A percentile compares a stretch with the other conserved stretches of the same genome.
Conservation (phyloP, 2,329 filamentous ascomycete genomes). For the Lasiodiplodia sp. region DNA sequence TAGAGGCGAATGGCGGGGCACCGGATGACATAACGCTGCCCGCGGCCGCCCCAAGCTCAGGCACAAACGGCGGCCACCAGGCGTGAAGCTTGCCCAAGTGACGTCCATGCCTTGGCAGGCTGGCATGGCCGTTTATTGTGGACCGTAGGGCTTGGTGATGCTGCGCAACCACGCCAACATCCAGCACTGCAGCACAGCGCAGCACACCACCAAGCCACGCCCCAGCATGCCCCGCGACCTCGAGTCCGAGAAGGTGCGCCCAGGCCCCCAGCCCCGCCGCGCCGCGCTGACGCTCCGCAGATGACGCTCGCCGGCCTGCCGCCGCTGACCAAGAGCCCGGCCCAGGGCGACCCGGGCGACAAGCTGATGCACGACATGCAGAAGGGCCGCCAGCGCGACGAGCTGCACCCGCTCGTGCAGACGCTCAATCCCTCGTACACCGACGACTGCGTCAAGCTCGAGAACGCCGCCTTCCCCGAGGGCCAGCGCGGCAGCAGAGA, state of each 20-base stretch:
- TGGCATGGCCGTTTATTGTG: slow-evolving; percentile 15
- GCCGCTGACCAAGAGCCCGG: slow-evolving; percentile 42
- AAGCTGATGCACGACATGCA: slow-evolving; percentile 35
- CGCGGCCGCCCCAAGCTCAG: slow-evolving; percentile 2
- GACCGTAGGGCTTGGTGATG: slow-evolving; percentile 22
- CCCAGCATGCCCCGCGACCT: slow-evolving; percentile 53
- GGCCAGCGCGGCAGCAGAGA: slow-evolving; percentile 64
- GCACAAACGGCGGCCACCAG: neutral
- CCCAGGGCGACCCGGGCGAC: slow-evolving; percentile 31
- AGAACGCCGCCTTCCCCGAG: slow-evolving; percentile 65
- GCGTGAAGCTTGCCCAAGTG: slow-evolving; percentile 4
- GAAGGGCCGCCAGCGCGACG: slow-evolving; percentile 55
- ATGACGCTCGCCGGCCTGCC: slow-evolving; percentile 47
- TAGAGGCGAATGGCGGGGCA: slow-evolving; percentile 13
- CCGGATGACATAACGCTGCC: slow-evolving; percentile 5
- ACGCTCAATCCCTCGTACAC: slow-evolving; percentile 73
- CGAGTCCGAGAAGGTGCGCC: slow-evolving; percentile 40
- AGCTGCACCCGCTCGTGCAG: slow-evolving; percentile 76
- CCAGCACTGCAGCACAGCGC: neutral
- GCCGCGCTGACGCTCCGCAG: slow-evolving; percentile 9
- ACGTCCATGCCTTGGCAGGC: slow-evolving; percentile 21
- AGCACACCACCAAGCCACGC: neutral
- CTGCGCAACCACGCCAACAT: slow-evolving; percentile 1
- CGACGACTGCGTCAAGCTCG: slow-evolving; percentile 66
- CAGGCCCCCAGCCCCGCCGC: neutral